Evolutionary conservation across 1,284 basidiomycete genomes (phyloP).

Genomic region (Ceratobasidium sp.): DNA sequence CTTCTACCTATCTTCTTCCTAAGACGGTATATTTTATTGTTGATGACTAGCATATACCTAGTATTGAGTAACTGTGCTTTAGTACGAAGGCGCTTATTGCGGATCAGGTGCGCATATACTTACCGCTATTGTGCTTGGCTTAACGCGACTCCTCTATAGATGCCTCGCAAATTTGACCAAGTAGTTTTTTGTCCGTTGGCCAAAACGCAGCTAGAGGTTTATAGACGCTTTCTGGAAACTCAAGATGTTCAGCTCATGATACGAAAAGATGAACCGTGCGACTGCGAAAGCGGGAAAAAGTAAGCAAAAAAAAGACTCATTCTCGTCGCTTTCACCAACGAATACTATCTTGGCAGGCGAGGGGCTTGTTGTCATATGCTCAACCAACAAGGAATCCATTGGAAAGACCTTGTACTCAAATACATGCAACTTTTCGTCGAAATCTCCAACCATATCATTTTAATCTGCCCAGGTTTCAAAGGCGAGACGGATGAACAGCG

Average conservation of each 20-base stretch:
- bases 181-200: slow-evolving; percentile 92
- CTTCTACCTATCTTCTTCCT: slow-evolving; percentile 82
- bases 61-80: neutral
- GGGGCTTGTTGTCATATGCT: slow-evolving; percentile 75
- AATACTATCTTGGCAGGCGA: slow-evolving; percentile 61
- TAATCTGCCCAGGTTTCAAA: slow-evolving; percentile 78
- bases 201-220: slow-evolving; percentile 72
- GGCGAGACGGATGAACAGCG: slow-evolving; percentile 59
- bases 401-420: slow-evolving; percentile 63
- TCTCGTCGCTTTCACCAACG: neutral
- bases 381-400: slow-evolving; percentile 67
- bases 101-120: slow-evolving; percentile 64
- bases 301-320: slow-evolving; percentile 54
- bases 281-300: slow-evolving; percentile 73
- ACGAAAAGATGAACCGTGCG: slow-evolving; percentile 75
- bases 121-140: neutral
- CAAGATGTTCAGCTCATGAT: slow-evolving; percentile 75
- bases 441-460: slow-evolving; percentile 84
- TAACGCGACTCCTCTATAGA: slow-evolving; percentile 58
- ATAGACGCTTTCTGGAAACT: slow-evolving; percentile 75
- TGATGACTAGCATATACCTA: neutral
- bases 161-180: slow-evolving; percentile 84
- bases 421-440: slow-evolving; percentile 82
- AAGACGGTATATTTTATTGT: slow-evolving; percentile 67
- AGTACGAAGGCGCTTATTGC: slow-evolving; percentile 87